Evolutionary conservation across 2,329 filamentous ascomycete species (phyloP).

Genomic region (Aspergillus pseudotamarii): DNA sequence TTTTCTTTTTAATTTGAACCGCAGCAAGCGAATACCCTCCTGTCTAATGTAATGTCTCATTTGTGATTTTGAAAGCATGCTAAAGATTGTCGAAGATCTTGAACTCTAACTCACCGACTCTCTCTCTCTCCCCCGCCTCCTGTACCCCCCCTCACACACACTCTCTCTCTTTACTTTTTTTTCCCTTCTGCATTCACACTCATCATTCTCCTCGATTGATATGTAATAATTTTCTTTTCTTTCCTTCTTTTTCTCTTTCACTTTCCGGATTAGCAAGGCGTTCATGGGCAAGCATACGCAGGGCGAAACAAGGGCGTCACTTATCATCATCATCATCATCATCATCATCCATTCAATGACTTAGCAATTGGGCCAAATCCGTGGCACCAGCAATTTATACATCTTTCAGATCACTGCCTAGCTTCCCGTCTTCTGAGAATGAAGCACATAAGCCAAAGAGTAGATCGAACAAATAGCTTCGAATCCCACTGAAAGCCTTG

Average conservation of each 20-base stretch:
- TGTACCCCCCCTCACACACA: neutral
- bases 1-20: neutral
- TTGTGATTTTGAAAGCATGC: conserved; percentile 7
- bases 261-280: conserved; percentile 13
- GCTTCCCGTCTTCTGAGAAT: neutral
- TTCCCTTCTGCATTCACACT: neutral
- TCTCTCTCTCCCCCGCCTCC: neutral
- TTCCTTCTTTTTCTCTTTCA: neutral
- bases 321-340: neutral
- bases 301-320: neutral
- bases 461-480: neutral
- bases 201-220: neutral
- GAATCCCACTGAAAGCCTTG: neutral
- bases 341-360: neutral
- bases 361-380: neutral
- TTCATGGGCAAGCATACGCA: conserved; percentile 12
- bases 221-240: neutral
- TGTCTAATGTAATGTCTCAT: conserved; percentile 11
- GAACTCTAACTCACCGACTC: conserved; percentile 4
- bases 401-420: neutral
- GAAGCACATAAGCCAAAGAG: neutral
- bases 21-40: conserved; percentile 14
- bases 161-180: neutral
- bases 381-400: neutral
- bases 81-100: conserved; percentile 6